Base-by-base conservation (phyloP, 768 basidiomycete species). In the Lentinula sp. region DNA sequence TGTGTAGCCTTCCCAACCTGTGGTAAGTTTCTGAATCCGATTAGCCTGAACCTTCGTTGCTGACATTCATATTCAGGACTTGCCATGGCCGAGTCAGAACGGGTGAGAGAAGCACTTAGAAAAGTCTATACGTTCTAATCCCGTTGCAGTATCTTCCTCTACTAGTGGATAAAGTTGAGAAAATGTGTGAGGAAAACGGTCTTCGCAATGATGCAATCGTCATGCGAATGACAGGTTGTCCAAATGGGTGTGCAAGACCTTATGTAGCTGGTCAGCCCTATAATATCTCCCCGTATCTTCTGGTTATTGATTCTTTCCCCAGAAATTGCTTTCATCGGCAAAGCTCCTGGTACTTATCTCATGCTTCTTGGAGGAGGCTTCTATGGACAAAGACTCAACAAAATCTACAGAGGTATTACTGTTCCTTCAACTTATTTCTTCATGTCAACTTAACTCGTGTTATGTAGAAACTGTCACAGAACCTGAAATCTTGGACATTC, bases 191-290 rank as follows among this genome's bases (percentile, higher is more conserved):
- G 71, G 91, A 95, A 71, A 89, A 87, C 66, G 96, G 96, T 18
- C 78, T 98, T 45, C 82, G 96, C 50, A 88, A 97, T 70, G 96
- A 99, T 73, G 87, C 90, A 2, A 96, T 98, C 65, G 86, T 98
- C 62, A 98, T 99, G 96, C 85, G 96, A 57, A 98, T 98, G 95
- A 98, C 95, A 15, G 96, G 96, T 54, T 98, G 95, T 66, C 93
- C 93, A 2, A 95, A 94, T 67, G 93, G 93, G 40, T 95, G 95
- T 71, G 92, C 95, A 2, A 82, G 95, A 61, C 96, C 94, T 40
- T 98, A 96, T 73, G 77, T 95, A 49, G 96, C 92, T 52, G 90
- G 90, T 87, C 48, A 9, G 85, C 37, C 40, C 35, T 39, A 40
- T 16, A 51, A 54, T 49, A 42, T n/a, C 18, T 56, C 8, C 8